Percentiles rank a stretch among this genome's conserved stretches.
Evolutionary conservation across 2,329 filamentous ascomycete genomes (phyloP).

Genomic region (Seiridium cupressi): DNA sequence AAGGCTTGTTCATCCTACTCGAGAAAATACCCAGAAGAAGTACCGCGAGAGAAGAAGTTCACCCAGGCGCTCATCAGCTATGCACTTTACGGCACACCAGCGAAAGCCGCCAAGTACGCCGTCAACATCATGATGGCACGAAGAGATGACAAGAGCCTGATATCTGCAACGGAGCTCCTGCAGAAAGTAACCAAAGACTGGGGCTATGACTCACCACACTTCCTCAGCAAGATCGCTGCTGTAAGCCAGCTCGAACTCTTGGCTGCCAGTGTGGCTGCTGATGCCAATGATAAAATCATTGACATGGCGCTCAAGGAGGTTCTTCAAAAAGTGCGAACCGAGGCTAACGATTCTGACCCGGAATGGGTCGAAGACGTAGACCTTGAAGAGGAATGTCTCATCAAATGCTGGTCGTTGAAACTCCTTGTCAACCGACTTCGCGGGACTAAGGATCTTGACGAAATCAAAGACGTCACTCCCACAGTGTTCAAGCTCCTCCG

Average conservation of each 20-base stretch:
- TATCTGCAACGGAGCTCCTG: constrained; percentile 81
- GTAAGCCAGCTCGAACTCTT: constrained; percentile 75
- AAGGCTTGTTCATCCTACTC: constrained; percentile 94
- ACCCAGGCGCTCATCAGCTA: constrained; percentile 78
- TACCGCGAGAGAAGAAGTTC: constrained; percentile 80
- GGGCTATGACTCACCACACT: constrained; percentile 69
- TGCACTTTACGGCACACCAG: constrained; percentile 76
- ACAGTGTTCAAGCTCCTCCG: constrained; percentile 79
- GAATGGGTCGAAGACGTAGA: constrained; percentile 67
- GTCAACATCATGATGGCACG: constrained; percentile 84
- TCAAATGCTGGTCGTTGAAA: constrained; percentile 81
- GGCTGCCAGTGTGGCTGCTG: constrained; percentile 68
- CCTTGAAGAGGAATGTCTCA: constrained; percentile 76
- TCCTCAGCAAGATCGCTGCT: constrained; percentile 71
- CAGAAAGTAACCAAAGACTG: constrained; percentile 73
- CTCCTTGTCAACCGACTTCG: constrained; percentile 84
- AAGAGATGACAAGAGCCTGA: constrained; percentile 69
- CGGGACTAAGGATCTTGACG: constrained; percentile 49
- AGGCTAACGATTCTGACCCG: constrained; percentile 55
- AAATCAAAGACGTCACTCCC: constrained; percentile 58
- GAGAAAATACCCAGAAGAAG: constrained; percentile 78
- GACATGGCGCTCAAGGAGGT: constrained; percentile 75
- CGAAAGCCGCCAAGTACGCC: constrained; percentile 87
- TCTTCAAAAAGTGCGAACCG: constrained; percentile 66
- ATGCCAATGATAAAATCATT: constrained; percentile 73